phyloP scores from a whole-genome alignment of 805 yeast species.

The Candida nanaspora region DNA sequence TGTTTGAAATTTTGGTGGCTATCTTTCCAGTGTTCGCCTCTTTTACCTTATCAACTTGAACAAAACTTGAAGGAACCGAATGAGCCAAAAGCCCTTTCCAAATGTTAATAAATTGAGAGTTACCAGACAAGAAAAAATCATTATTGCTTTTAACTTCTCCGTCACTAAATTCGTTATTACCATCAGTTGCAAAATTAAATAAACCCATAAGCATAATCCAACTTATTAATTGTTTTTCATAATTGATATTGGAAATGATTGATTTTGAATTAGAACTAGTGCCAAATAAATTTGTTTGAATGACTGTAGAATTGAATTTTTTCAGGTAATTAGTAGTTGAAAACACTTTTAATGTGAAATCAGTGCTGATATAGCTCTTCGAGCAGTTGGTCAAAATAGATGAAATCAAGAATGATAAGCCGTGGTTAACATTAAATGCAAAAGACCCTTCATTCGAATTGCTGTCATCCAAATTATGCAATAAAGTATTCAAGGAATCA shows the following conservation, averaged over 20 bases:
- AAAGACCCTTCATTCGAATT: conserved; percentile 16
- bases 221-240: conserved; percentile 35
- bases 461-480: conserved; percentile 27
- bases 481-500: conserved; percentile 27
- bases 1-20: conserved; percentile 25
- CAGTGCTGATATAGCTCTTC: conserved; percentile 23
- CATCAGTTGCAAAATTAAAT: conserved; percentile 37
- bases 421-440: conserved; percentile 23
- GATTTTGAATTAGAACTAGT: conserved; percentile 16
- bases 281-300: conserved; percentile 25
- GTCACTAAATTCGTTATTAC: conserved; percentile 3
- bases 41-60: conserved; percentile 22
- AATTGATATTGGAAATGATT: conserved; percentile 21
- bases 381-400: conserved; percentile 23
- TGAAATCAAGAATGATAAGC: conserved; percentile 24
- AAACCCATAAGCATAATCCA: conserved; percentile 64
- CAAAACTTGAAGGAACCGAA: conserved; percentile 35
- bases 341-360: conserved; percentile 23
- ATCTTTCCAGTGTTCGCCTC: conserved; percentile 10
- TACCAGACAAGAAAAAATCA: conserved; percentile 44
- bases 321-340: conserved; percentile 22
- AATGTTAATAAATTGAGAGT: conserved; percentile 49
- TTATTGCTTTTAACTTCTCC: conserved; percentile 30
- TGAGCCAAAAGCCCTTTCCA: conserved; percentile 59
- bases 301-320: conserved; percentile 27